Evolutionary conservation across 2,329 filamentous ascomycete genomes (phyloP), one percentile per base, ranked within the genome.

Genomic region (Neofusicoccum sp.): DNA sequence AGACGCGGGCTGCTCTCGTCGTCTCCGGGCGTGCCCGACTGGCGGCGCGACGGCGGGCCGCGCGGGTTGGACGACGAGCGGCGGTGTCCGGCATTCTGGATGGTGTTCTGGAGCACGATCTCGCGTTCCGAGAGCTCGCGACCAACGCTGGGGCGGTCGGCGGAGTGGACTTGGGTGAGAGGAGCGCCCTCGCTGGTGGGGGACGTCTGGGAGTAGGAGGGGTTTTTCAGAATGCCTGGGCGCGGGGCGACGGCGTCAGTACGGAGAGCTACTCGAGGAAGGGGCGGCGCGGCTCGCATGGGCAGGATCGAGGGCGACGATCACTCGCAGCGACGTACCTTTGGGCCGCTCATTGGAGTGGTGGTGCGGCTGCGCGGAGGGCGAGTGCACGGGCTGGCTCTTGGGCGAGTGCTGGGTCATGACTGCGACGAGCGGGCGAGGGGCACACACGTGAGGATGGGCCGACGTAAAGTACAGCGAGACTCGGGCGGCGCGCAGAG

Each of bases 141-240:
- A 67, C 79, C 78, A 61, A 77, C 71, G 11, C 65, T 72, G 44
- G 80, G 79, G 60, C 76, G 72, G 65, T 71, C 70, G 60, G 68
- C 33, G 65, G 73, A 65, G 8, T 69, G 70, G 61, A 68, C 74
- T 54, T 66, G 68, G 41, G 63, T 69, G 26, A 73, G 70, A 6
- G 74, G 71, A 61, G 69, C 57, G 60, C 63, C 54, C 47, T 76
- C 72, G 63, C 68, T 71, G 69, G 69, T 83, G 67, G 74, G 84
- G 67, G 76, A 82, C 63, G 73, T 76, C 49, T 74, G 74, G 20
- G 75, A 71, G 68, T 84, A 87, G 63, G 84, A 91, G 51, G 64
- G 73, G 80, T 96, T 96, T 79, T 98, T 98, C 68, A 98, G 86
- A 69, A 98, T 98, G 67, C 93, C 93, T 97, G 67, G 16, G 34